Percentiles rank a stretch among this genome's conserved stretches.
Conservation (phyloP, 805 yeast genomes). For the Candida loeiensis region DNA sequence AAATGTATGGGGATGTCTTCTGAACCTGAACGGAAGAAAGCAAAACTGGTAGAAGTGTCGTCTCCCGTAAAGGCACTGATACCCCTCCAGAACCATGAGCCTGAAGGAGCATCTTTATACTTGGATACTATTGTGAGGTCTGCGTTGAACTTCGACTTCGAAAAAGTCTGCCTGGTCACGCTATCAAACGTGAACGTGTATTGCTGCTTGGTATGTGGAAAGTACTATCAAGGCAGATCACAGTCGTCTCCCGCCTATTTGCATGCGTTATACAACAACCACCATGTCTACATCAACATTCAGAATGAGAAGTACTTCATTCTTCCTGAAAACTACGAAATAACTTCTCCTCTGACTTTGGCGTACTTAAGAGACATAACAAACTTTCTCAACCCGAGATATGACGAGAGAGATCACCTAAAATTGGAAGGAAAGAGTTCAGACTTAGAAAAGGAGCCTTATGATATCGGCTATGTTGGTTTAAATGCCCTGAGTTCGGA, state of each 20-base stretch:
- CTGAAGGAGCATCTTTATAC: constrained; percentile 15
- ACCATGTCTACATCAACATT: constrained; percentile 61
- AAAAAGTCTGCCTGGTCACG: constrained; percentile 61
- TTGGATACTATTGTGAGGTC: constrained; percentile 43
- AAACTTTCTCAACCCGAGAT: constrained; percentile 51
- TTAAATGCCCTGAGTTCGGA: constrained; percentile 46
- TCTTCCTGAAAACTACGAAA: constrained; percentile 60
- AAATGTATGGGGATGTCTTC: constrained; percentile 2
- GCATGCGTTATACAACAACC: constrained; percentile 62
- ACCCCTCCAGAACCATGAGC: not conserved
- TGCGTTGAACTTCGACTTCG: constrained; percentile 64
- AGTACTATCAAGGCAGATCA: constrained; percentile 66
- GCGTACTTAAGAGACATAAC: constrained; percentile 49
- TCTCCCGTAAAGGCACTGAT: not conserved
- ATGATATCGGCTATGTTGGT: constrained; percentile 65
- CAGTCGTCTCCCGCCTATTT: constrained; percentile 60
- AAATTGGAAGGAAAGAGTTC: constrained; percentile 13
- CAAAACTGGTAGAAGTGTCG: not conserved
- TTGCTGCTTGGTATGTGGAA: constrained; percentile 73
- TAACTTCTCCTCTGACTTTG: constrained; percentile 19
- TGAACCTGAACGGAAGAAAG: constrained; percentile 5
- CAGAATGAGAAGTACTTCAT: constrained; percentile 46
- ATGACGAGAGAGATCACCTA: constrained; percentile 31
- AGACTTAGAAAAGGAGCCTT: constrained; percentile 38
- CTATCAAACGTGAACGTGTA: constrained; percentile 60